These are phyloP conservation scores for Przewalskia tangutica DNA, from an alignment of 257 asterid species.

Conservation along the genomic window DNA sequence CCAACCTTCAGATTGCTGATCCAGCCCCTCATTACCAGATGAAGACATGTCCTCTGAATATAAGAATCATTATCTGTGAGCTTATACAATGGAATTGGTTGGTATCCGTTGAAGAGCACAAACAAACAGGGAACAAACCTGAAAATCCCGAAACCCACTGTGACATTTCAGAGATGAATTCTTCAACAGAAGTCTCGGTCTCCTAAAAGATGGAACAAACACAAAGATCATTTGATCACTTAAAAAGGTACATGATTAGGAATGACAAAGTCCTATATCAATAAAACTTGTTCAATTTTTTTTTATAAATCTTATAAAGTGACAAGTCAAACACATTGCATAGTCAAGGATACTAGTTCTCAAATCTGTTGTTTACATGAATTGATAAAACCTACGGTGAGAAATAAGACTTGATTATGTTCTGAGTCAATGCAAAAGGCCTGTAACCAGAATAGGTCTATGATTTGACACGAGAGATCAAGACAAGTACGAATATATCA, in stretches of 20 bases:
- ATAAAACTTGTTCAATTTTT: background rate
- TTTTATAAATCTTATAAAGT: background rate
- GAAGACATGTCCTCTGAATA: constrained; percentile 18
- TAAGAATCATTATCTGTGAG: background rate
- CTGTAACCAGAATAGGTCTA: background rate
- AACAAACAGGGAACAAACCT: constrained; percentile 16
- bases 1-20: constrained; percentile 79
- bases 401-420: background rate
- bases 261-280: background rate
- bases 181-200: constrained; percentile 18
- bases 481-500: background rate
- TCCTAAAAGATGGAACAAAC: constrained; percentile 19
- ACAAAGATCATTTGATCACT: background rate
- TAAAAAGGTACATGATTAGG: background rate
- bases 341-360: background rate
- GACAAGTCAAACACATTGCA: background rate
- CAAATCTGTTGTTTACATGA: background rate
- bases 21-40: constrained; percentile 39
- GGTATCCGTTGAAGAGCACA: background rate
- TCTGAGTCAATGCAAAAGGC: background rate
- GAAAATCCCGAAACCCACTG: constrained; percentile 37
- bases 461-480: background rate
- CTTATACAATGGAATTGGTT: background rate
- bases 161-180: constrained; percentile 17
- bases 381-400: background rate